Percentiles rank a stretch among this genome's conserved stretches.
These are phyloP conservation scores for Mimosa pudica DNA, from an alignment of 306 rosid genomes.

Conservation along the genomic window DNA sequence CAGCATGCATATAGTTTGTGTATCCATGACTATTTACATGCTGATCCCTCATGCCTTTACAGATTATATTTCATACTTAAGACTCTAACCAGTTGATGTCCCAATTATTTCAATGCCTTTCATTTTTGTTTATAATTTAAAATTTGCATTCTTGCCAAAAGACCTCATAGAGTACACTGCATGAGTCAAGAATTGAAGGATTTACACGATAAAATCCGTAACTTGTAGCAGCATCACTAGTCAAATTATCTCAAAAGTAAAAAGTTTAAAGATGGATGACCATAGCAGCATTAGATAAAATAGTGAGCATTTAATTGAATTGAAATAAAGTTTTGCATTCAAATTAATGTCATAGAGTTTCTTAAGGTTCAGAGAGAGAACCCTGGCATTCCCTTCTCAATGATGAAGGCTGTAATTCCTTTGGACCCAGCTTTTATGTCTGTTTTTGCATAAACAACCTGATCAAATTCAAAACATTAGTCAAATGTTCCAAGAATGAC, in stretches of 20 bases:
- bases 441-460: constrained; percentile 96
- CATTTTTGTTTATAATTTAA: background rate
- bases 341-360: constrained; percentile 31
- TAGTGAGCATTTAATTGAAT: constrained; percentile 24
- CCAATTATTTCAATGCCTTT: background rate
- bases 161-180: constrained; percentile 7
- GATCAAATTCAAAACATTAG: constrained; percentile 49
- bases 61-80: background rate
- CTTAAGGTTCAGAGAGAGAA: constrained; percentile 45
- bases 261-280: constrained; percentile 20
- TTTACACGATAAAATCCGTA: constrained; percentile 17
- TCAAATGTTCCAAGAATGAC: constrained; percentile 28
- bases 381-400: constrained; percentile 98
- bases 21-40: constrained; percentile 1
- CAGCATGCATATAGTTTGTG: constrained; percentile 9
- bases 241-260: constrained; percentile 12
- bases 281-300: background rate
- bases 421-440: constrained; percentile 79
- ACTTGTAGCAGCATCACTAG: constrained; percentile 20
- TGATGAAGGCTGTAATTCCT: constrained; percentile 95
- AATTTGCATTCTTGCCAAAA: constrained; percentile 8
- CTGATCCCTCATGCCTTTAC: background rate
- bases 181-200: constrained; percentile 8
- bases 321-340: constrained; percentile 21
- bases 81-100: background rate